Evolutionary conservation across 1,284 basidiomycete species (phyloP).

Genomic region (Naganishia sp.): DNA sequence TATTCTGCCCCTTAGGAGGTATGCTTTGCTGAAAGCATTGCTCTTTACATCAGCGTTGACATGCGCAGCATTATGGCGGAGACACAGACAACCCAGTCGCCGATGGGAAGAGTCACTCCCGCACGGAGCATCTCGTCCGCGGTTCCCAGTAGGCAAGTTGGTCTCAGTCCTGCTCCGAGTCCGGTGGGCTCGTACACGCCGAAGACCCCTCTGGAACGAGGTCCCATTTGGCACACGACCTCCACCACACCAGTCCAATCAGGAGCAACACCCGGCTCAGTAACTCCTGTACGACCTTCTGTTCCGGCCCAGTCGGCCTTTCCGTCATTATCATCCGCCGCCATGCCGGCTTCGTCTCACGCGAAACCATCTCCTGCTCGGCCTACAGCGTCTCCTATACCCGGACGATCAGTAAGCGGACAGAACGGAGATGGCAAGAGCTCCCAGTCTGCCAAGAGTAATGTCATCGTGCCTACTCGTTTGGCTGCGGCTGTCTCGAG

Average conservation of each 20-base stretch:
- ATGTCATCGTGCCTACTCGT: constrained; percentile 35
- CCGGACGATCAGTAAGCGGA: constrained; percentile 9
- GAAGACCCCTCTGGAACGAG: constrained; percentile 12
- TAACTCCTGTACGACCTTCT: constrained; percentile 3
- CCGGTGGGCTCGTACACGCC: constrained; percentile 11
- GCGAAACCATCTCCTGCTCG: constrained; percentile 8
- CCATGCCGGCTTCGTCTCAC: background rate
- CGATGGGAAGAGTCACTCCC: constrained; percentile 19
- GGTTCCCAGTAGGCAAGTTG: constrained; percentile 28
- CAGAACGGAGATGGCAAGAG: constrained; percentile 15
- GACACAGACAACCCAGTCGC: constrained; percentile 44
- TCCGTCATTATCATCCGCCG: constrained; percentile 24
- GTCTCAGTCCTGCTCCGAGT: constrained; percentile 18
- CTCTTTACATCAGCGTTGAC: constrained; percentile 62
- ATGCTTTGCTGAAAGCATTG: constrained; percentile 11
- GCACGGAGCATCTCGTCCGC: constrained; percentile 34
- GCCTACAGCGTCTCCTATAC: constrained; percentile 9
- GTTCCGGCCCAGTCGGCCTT: constrained; percentile 11
- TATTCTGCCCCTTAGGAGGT: constrained; percentile 30
- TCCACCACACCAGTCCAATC: constrained; percentile 9
- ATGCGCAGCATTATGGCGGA: constrained; percentile 86
- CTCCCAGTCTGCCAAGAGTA: constrained; percentile 38
- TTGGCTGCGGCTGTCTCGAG: constrained; percentile 32
- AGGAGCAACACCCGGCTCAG: background rate
- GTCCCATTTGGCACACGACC: constrained; percentile 16